phyloP scores from a whole-genome alignment of 257 asterid genomes.

The Lycium barbarum region DNA sequence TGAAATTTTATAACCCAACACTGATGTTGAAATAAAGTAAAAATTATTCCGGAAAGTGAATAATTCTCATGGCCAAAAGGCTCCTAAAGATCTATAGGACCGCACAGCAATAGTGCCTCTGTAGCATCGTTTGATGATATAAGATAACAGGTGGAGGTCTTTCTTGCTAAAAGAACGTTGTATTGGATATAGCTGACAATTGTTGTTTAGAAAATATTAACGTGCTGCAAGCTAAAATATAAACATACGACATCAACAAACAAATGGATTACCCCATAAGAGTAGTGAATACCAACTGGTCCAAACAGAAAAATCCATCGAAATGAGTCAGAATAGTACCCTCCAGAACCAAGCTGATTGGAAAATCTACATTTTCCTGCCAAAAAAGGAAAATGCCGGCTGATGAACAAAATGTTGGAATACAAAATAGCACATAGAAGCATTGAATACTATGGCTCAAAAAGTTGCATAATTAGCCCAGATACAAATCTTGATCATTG shows the following conservation, averaged over 20 bases:
- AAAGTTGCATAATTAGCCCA: neutral
- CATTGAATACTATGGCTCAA: neutral
- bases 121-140: neutral
- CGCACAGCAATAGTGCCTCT: neutral
- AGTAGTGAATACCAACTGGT: slow-evolving; percentile 63
- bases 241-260: slow-evolving; percentile 23
- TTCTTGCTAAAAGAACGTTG: neutral
- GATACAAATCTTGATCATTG: slow-evolving; percentile 7
- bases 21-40: too few species aligned
- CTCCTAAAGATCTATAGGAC: too few species aligned
- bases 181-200: neutral
- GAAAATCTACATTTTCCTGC: slow-evolving; percentile 51
- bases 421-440: neutral
- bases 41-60: too few species aligned
- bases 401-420: slow-evolving; percentile 15
- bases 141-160: neutral
- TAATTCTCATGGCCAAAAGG: too few species aligned
- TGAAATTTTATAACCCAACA: too few species aligned
- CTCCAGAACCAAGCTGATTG: slow-evolving; percentile 48
- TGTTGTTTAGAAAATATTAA: neutral
- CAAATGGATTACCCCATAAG: slow-evolving; percentile 20
- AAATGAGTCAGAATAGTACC: slow-evolving; percentile 46
- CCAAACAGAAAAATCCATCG: slow-evolving; percentile 72
- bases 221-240: neutral
- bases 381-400: slow-evolving; percentile 21